phyloP scores from a whole-genome alignment of 2,329 filamentous ascomycete genomes.

The Cladorrhinum sp. region DNA sequence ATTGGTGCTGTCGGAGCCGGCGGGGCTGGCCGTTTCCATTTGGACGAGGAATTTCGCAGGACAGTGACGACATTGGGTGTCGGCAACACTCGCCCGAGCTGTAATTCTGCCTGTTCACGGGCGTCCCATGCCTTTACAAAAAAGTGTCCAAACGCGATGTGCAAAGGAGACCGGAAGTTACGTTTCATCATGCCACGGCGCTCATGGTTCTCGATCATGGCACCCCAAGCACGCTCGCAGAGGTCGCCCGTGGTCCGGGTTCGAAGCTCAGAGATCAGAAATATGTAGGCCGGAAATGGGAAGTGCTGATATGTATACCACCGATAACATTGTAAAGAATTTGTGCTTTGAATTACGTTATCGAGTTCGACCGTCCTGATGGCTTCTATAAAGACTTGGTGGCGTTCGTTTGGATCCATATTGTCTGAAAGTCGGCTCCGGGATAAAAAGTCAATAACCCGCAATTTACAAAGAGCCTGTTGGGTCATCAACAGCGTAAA shows the following conservation, averaged over 20 bases:
- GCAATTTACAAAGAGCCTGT: conserved; percentile 54
- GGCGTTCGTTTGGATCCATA: conserved; percentile 45
- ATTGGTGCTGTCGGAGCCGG: neutral
- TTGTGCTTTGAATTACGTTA: conserved; percentile 51
- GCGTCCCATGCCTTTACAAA: conserved; percentile 64
- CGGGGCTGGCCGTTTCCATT: conserved; percentile 21
- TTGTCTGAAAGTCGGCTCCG: conserved; percentile 39
- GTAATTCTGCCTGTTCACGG: conserved; percentile 46
- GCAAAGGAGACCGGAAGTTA: conserved; percentile 53
- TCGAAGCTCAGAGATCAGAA: conserved; percentile 54
- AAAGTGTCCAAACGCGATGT: conserved; percentile 54
- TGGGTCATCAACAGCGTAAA: conserved; percentile 58
- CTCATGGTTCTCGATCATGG: conserved; percentile 54
- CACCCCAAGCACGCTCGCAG: conserved; percentile 57
- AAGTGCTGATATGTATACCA: conserved; percentile 61
- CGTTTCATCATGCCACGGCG: conserved; percentile 45
- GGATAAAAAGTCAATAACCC: conserved; percentile 52
- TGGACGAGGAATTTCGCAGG: conserved; percentile 42
- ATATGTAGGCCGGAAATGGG: conserved; percentile 60
- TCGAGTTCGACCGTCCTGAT: conserved; percentile 59
- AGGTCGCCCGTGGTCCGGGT: conserved; percentile 51
- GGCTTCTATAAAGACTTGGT: conserved; percentile 52
- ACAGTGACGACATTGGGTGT: conserved; percentile 47
- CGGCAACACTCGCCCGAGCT: conserved; percentile 41
- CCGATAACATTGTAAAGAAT: conserved; percentile 49